phyloP scores from a whole-genome alignment of 768 basidiomycete species.

The Tylopilus cervinicoccineus region DNA sequence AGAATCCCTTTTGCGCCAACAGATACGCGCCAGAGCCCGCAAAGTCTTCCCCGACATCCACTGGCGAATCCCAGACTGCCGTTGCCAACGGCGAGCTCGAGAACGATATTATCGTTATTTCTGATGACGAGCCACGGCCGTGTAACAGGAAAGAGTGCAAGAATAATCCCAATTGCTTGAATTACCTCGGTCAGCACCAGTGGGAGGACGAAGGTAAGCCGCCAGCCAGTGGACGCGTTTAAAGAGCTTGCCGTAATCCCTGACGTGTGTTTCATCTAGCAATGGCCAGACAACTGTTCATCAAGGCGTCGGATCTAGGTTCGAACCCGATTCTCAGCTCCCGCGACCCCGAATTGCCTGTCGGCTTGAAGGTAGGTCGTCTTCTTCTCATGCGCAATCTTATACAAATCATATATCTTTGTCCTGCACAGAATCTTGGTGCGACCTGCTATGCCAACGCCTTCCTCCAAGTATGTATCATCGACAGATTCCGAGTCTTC shows the following conservation, averaged over 20 bases:
- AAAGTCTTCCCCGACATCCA: slow-evolving; percentile 9
- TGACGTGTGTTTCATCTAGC: slow-evolving; percentile 35
- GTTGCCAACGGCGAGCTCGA: slow-evolving; percentile 42
- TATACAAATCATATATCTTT: slow-evolving; percentile 1
- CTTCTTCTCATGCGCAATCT: background rate
- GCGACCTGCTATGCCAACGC: slow-evolving; percentile 98
- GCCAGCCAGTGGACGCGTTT: slow-evolving; percentile 10
- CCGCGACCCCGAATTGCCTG: slow-evolving; percentile 55
- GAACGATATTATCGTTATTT: slow-evolving; percentile 65
- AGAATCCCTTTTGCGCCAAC: slow-evolving; percentile 53
- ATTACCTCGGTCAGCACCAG: slow-evolving; percentile 78
- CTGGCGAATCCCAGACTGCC: slow-evolving; percentile 8
- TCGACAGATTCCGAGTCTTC: background rate
- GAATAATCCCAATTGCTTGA: slow-evolving; percentile 79
- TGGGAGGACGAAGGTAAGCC: slow-evolving; percentile 71
- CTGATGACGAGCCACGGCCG: slow-evolving; percentile 54
- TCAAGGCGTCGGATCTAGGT: slow-evolving; percentile 50
- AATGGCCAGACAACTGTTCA: slow-evolving; percentile 45
- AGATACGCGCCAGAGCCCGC: slow-evolving; percentile 39
- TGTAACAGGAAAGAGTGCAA: slow-evolving; percentile 68
- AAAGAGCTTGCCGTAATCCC: background rate
- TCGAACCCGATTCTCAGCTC: slow-evolving; percentile 48
- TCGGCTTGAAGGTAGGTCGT: slow-evolving; percentile 67
- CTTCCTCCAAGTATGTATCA: slow-evolving; percentile 68
- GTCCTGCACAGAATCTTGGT: slow-evolving; percentile 71